Base-by-base conservation (phyloP, 768 basidiomycete species). In the Hygrophoropsis aurantiaca region DNA sequence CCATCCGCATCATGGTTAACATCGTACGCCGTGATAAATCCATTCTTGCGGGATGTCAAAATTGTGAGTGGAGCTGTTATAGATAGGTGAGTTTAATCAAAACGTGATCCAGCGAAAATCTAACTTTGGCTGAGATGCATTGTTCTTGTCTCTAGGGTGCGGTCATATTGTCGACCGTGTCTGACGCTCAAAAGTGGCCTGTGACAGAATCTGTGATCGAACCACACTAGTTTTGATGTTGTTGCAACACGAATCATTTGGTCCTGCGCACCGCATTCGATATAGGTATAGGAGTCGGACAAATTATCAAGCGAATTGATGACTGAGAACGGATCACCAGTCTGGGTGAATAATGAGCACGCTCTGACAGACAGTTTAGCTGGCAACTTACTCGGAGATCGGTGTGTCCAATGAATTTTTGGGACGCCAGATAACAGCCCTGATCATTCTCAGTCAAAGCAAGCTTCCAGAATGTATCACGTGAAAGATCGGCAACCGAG, bases 151-250 rank as follows among this genome's bases (percentile, higher is more conserved):
- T 67, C 63, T 15, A 90, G 72, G 3, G 78, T 80, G 16, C 80
- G 74, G 58, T 91, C 88, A 40, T 67, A 74, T 30, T 74, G 69
- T 16, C 87, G 73, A 40, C 73, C 67, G 60, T 92, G 89, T 44
- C 74, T 78, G 53, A 77, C 77, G 3, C 75, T 78, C 8, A 91
- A 53, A 3, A 90, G 57, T 5, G 87, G 85, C 49, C 68, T 79
- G 19, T 59, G 59, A n/a, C 74, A 64, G 55, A 73, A 77, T 25
- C 88, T 77, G 23, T 72, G 67, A 57, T 92, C 89, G 23, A 90
- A 60, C 88, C 89, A 91, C 11, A 84, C 52, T 13, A 90, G 55
- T 37, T 84, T 74, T 1, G 67, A 70, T 1, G 86, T 90, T 1
- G 87, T 80, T 24, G 74, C 75, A 3, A 87, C 52, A 3, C 78